phyloP scores from a whole-genome alignment of 768 basidiomycete species.

The Strobilomyces dryophilus region DNA sequence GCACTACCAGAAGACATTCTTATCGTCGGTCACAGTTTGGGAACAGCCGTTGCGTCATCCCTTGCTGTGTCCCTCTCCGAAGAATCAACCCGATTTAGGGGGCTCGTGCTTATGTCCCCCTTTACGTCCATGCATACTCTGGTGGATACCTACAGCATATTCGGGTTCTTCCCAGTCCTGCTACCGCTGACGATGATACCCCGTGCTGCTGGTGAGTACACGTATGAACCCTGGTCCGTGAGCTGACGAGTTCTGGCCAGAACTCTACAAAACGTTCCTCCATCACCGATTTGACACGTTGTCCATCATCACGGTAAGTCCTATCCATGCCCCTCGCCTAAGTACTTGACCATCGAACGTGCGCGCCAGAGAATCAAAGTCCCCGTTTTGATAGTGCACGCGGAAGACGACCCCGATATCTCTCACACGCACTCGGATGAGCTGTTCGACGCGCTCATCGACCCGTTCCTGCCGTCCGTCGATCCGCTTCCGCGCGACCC shows the following conservation, averaged over 20 bases:
- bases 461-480: conserved; percentile 53
- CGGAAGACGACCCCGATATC: conserved; percentile 72
- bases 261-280: conserved; percentile 50
- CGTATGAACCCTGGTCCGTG: not conserved
- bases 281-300: conserved; percentile 61
- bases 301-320: conserved; percentile 52
- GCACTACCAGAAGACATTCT: conserved; percentile 58
- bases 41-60: conserved; percentile 70
- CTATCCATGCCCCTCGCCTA: not conserved
- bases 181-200: conserved; percentile 67
- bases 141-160: conserved; percentile 62
- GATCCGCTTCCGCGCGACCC: conserved; percentile 34
- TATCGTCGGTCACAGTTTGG: conserved; percentile 84
- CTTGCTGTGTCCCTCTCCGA: conserved; percentile 45
- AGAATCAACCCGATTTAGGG: conserved; percentile 39
- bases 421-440: conserved; percentile 62
- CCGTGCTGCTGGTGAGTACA: conserved; percentile 52
- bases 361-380: conserved; percentile 54
- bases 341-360: not conserved
- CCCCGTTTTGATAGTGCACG: conserved; percentile 70
- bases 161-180: conserved; percentile 66
- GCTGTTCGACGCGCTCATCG: conserved; percentile 66
- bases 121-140: conserved; percentile 58
- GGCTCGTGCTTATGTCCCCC: conserved; percentile 50
- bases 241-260: conserved; percentile 33